Conservation (phyloP, 2,329 filamentous ascomycete species). For the Penicillium hordei region DNA sequence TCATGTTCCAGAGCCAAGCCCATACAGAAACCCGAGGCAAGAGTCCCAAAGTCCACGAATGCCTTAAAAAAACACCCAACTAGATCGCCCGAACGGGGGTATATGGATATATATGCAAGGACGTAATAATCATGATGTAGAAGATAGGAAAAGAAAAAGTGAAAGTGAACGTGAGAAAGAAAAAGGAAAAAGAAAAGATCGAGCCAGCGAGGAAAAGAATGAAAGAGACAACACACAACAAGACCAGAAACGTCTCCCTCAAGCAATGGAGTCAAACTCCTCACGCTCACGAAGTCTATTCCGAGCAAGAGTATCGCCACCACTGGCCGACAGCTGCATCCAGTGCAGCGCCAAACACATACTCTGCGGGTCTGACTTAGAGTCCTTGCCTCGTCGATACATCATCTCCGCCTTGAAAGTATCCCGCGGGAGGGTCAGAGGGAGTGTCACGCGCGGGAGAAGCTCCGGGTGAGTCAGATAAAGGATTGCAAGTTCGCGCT, state of each 20-base stretch:
- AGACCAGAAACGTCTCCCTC: constrained; percentile 20
- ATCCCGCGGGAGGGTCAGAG: constrained; percentile 78
- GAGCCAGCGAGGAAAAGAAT: constrained; percentile 24
- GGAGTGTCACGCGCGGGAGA: constrained; percentile 74
- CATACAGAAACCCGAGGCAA: not conserved
- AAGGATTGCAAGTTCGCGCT: constrained; percentile 88
- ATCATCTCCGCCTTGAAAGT: constrained; percentile 89
- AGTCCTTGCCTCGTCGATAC: constrained; percentile 61
- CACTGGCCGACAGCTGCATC: constrained; percentile 86
- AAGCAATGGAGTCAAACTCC: constrained; percentile 61
- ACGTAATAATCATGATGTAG: constrained; percentile 21
- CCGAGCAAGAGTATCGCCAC: constrained; percentile 82
- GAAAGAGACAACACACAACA: constrained; percentile 9
- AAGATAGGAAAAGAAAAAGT: constrained; percentile 5
- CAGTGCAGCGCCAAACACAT: constrained; percentile 96
- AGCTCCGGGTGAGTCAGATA: constrained; percentile 90
- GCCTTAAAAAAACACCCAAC: constrained; percentile 27
- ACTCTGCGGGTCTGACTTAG: constrained; percentile 75
- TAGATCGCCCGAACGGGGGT: constrained; percentile 25
- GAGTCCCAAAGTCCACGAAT: constrained; percentile 18
- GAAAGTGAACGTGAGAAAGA: not conserved
- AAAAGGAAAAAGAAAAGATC: constrained; percentile 7
- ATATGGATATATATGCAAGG: constrained; percentile 26
- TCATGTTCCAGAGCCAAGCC: constrained; percentile 10
- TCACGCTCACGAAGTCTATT: constrained; percentile 74